Percentiles rank a stretch among this genome's conserved stretches.
These are phyloP conservation scores for Corylus avellana DNA, from an alignment of 306 rosid genomes.

Conservation along the genomic window DNA sequence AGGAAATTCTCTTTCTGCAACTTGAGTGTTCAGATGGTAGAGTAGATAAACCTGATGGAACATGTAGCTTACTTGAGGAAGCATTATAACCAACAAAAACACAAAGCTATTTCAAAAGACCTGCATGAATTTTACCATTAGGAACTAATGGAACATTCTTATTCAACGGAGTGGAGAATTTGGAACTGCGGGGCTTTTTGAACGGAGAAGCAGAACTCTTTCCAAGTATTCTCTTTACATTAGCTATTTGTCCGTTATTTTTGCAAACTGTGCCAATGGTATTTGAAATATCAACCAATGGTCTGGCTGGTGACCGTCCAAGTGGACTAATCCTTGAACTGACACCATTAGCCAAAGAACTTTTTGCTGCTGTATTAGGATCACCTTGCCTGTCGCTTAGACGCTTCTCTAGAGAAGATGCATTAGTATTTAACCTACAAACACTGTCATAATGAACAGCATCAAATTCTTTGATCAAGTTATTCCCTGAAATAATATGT, in stretches of 20 bases:
- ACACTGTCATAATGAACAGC: constrained; percentile 52
- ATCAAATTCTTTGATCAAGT: constrained; percentile 67
- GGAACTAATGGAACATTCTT: constrained; percentile 35
- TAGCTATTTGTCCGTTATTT: constrained; percentile 29
- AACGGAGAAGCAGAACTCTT: constrained; percentile 64
- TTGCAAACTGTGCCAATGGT: constrained; percentile 33
- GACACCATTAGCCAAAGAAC: constrained; percentile 36
- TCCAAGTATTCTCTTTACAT: constrained; percentile 64
- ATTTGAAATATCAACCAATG: constrained; percentile 70
- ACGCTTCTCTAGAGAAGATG: constrained; percentile 37
- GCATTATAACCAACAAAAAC: constrained; percentile 25
- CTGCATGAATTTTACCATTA: constrained; percentile 45
- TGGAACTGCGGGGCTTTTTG: constrained; percentile 73
- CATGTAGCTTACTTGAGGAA: constrained; percentile 32
- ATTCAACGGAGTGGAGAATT: constrained; percentile 49
- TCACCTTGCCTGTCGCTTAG: constrained; percentile 20
- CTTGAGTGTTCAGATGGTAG: constrained; percentile 44
- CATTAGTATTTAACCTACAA: constrained; percentile 31
- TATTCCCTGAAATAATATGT: constrained; percentile 47
- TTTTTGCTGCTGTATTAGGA: constrained; percentile 18
- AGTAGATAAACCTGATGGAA: constrained; percentile 56
- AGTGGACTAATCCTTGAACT: constrained; percentile 38
- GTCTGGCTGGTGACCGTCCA: constrained; percentile 40
- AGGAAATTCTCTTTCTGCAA: constrained; percentile 60
- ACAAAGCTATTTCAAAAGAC: background rate